phyloP scores from a whole-genome alignment of 345 rosid genomes.

The Eucalyptus albens region DNA sequence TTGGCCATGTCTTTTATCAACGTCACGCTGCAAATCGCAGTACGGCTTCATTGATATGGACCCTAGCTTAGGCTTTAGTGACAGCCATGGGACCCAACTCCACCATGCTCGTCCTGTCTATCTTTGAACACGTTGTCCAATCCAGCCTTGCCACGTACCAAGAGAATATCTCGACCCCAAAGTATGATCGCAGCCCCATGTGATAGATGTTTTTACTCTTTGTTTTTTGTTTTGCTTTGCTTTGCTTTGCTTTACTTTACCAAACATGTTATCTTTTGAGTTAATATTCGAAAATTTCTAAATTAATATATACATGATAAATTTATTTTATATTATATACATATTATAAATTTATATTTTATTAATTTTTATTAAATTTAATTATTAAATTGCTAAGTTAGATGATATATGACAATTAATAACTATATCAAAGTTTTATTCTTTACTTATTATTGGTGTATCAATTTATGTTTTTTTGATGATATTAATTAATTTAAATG shows the following conservation, averaged over 20 bases:
- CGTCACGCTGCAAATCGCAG: fast-evolving
- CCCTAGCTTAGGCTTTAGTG: too few species aligned
- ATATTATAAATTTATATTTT: fast-evolving
- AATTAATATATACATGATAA: too few species aligned
- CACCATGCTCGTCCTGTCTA: background rate
- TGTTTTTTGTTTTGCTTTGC: too few species aligned
- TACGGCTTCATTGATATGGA: fast-evolving
- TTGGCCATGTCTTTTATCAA: fast-evolving
- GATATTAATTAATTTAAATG: too few species aligned
- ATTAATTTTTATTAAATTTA: too few species aligned
- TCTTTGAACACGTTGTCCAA: background rate
- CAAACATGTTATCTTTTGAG: background rate
- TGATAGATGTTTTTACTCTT: fast-evolving
- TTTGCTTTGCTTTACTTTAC: background rate
- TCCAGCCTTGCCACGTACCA: background rate
- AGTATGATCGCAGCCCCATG: background rate
- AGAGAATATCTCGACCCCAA: fast-evolving
- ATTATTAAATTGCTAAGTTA: too few species aligned
- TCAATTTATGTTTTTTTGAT: too few species aligned
- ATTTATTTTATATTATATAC: too few species aligned
- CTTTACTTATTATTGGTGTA: too few species aligned
- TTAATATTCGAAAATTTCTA: too few species aligned
- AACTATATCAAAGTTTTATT: too few species aligned
- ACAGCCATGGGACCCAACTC: background rate
- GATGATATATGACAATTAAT: too few species aligned